Evolutionary conservation across 2,329 filamentous ascomycete species (phyloP), one percentile per base, ranked within the genome.

Genomic region (Lizonia empirigonia): DNA sequence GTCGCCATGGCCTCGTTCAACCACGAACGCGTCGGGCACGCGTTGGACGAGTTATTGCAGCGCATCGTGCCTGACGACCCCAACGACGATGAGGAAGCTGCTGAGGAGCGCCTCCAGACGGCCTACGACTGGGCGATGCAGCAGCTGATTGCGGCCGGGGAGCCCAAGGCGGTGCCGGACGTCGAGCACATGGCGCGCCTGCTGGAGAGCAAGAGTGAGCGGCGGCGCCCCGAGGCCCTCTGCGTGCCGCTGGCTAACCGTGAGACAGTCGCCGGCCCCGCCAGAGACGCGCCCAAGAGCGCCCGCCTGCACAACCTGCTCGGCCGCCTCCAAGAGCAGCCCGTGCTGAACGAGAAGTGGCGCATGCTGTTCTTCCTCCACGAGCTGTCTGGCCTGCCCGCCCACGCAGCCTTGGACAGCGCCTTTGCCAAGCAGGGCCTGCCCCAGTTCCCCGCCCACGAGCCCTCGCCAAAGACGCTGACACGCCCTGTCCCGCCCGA

Each of bases 341-440:
- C 92, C 0, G 92, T 97, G 5, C 81, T 99, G 35, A 89, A 90
- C 65, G 89, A 96, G 74, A 99, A 99, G 82, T 97, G 92, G 91
- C 91, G 89, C 3, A 97, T 99, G 59, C 80, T 99, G 16, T 95
- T 95, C 71, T 85, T 99, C 33, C 83, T 99, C 33, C 89, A 94
- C 71, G 86, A 90, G 64, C 82, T 97, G 38, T 86, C 90, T 55
- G 89, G 92, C 67, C 85, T 67, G 7, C 55, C 63, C 29, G 50
- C 38, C 40, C 51, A 49, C 29, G 50, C 55, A 26, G 58, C 53
- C 3, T 77, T 78, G 62, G 72, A 76, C n/a, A 77, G 80, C 33
- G 78, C 78, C 4, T 80, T 80, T 56, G 73, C 78, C 16, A 69
- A 73, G 30, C 72, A 74, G 19, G 78, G 78, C 5, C 64, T 81